A percentile compares a stretch with the other conserved stretches of the same genome.
Evolutionary conservation across 768 basidiomycete genomes (phyloP).

Genomic region (Pleurotus djamor): DNA sequence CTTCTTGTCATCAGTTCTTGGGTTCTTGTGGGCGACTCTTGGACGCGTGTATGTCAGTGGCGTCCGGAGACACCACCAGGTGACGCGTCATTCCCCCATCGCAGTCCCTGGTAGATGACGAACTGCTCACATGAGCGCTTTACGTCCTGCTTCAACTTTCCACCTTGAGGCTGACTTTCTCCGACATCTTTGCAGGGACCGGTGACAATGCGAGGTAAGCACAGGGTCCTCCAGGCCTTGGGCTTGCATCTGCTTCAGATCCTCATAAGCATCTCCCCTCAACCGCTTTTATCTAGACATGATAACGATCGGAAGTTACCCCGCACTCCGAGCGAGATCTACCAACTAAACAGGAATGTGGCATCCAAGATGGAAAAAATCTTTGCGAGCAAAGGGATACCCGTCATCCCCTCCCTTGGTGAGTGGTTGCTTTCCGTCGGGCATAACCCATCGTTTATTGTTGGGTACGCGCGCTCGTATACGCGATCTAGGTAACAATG

Average conservation of each 20-base stretch:
- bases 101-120: not conserved
- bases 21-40: constrained; percentile 3
- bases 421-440: constrained; percentile 15
- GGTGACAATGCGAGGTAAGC: constrained; percentile 70
- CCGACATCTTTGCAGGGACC: constrained; percentile 48
- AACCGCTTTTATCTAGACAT: constrained; percentile 45
- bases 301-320: constrained; percentile 82
- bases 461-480: not conserved
- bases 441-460: not conserved
- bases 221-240: not conserved
- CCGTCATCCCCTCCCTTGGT: constrained; percentile 82
- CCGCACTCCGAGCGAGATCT: constrained; percentile 79
- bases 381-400: constrained; percentile 70
- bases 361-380: constrained; percentile 68
- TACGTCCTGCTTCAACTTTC: not conserved
- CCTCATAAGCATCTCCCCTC: not conserved
- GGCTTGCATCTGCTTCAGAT: too few relatives aligned
- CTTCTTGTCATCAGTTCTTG: not conserved
- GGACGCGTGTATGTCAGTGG: not conserved
- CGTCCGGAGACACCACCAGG: not conserved
- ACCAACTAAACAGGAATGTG: constrained; percentile 65
- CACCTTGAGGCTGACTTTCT: constrained; percentile 1
- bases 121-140: constrained; percentile 1
- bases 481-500: constrained; percentile 71
- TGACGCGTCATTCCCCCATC: too few relatives aligned